Conservation (phyloP, 2,329 filamentous ascomycete species). For the Diaporthe velutina region DNA sequence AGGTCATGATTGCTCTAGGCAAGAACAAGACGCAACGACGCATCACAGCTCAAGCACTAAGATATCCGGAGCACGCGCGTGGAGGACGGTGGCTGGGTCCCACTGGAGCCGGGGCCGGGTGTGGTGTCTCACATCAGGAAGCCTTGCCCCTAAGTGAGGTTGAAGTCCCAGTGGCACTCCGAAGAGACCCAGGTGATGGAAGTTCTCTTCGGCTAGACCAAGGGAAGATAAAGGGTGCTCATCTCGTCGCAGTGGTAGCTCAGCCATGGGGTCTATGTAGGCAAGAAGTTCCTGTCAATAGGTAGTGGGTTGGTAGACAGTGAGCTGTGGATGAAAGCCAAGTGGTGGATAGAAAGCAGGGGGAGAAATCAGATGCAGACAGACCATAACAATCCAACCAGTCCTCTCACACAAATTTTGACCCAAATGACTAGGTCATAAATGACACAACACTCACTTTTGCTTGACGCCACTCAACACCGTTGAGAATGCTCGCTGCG, state of each 20-base stretch:
- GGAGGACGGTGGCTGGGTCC: too few relatives aligned
- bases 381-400: too few relatives aligned
- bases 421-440: too few relatives aligned
- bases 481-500: neutral
- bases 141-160: neutral
- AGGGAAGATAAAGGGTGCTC: neutral
- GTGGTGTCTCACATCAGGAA: too few relatives aligned
- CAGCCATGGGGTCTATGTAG: neutral
- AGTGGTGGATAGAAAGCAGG: neutral
- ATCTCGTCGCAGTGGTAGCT: neutral
- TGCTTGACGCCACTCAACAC: neutral
- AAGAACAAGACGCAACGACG: too few relatives aligned
- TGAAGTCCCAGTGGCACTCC: neutral
- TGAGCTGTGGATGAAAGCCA: neutral
- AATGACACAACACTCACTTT: neutral
- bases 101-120: neutral
- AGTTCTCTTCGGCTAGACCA: neutral
- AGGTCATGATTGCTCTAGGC: too few relatives aligned
- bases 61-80: too few relatives aligned
- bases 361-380: too few relatives aligned
- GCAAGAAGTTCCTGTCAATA: neutral
- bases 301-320: neutral
- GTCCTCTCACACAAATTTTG: too few relatives aligned
- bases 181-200: neutral
- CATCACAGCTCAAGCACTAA: too few relatives aligned